Percentiles rank a stretch among this genome's conserved stretches.
Conservation (phyloP, 148 eudicot genomes). For the Chenopodium album region DNA sequence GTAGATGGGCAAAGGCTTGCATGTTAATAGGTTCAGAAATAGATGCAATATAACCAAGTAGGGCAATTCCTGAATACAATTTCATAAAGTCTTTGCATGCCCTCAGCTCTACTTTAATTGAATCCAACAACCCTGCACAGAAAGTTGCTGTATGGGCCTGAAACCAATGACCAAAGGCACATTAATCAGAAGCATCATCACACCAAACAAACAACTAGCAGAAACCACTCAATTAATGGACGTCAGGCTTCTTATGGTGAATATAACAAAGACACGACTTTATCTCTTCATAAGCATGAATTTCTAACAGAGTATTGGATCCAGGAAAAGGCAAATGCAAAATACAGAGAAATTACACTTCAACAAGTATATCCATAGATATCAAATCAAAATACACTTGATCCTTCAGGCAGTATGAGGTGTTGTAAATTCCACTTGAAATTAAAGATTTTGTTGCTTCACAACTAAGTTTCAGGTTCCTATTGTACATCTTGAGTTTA, state of each 20-base stretch:
- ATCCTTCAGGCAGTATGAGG: background rate
- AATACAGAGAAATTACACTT: background rate
- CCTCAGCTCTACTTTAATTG: conserved; percentile 66
- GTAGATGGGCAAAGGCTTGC: conserved; percentile 71
- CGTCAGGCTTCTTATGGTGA: background rate
- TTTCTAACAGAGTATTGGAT: conserved; percentile 1
- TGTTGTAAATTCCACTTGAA: background rate
- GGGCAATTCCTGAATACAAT: conserved; percentile 83
- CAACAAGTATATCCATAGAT: background rate
- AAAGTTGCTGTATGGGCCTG: conserved; percentile 71
- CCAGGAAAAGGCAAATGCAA: background rate
- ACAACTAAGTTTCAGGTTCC: background rate
- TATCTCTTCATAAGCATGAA: background rate
- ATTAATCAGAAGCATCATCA: conserved; percentile 17
- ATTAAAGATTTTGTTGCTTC: background rate
- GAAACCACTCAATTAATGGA: background rate
- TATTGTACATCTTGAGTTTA: background rate
- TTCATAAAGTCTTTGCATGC: conserved; percentile 86
- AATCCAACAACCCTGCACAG: conserved; percentile 67
- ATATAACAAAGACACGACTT: background rate
- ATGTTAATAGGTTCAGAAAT: conserved; percentile 53
- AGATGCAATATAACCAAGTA: conserved; percentile 88
- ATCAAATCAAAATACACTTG: background rate
- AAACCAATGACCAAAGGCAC: conserved; percentile 22
- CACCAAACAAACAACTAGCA: conserved; percentile 5